Conservation (phyloP, 148 eudicot genomes). For the Persicaria maculosa region DNA sequence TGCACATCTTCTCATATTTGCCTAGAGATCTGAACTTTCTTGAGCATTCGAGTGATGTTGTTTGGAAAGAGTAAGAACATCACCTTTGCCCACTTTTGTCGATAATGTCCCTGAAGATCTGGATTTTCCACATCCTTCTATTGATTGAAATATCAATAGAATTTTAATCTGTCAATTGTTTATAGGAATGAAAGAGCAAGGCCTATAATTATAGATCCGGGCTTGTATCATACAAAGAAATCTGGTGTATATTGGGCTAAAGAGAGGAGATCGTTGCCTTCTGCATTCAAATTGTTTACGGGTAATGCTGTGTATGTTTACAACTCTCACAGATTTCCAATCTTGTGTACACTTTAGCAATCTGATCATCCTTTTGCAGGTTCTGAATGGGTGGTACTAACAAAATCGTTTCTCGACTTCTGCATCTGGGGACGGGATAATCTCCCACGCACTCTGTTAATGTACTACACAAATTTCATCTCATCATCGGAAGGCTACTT, state of each 20-base stretch:
- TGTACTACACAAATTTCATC: conserved; percentile 84
- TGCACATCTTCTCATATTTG: conserved; percentile 93
- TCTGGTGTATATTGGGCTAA: conserved; percentile 86
- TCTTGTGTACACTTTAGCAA: background rate
- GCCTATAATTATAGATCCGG: conserved; percentile 91
- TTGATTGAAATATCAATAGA: background rate
- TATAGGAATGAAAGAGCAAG: conserved; percentile 77
- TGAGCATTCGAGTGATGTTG: conserved; percentile 84
- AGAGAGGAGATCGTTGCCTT: conserved; percentile 84
- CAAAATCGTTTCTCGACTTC: conserved; percentile 73
- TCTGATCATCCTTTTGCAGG: conserved; percentile 34
- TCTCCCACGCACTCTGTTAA: conserved; percentile 87
- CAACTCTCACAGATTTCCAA: background rate
- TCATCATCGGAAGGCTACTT: conserved; percentile 84
- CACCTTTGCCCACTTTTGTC: conserved; percentile 7
- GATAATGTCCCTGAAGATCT: background rate
- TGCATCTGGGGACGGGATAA: conserved; percentile 95
- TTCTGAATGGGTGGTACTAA: conserved; percentile 71
- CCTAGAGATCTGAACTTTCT: conserved; percentile 90
- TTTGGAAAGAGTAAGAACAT: conserved; percentile 87
- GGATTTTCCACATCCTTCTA: conserved; percentile 8
- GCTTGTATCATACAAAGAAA: conserved; percentile 74
- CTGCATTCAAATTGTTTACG: conserved; percentile 74
- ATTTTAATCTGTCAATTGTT: background rate
- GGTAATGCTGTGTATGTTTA: conserved; percentile 28